Conservation (phyloP, 83 land plant genomes). For the Thuja plicata region DNA sequence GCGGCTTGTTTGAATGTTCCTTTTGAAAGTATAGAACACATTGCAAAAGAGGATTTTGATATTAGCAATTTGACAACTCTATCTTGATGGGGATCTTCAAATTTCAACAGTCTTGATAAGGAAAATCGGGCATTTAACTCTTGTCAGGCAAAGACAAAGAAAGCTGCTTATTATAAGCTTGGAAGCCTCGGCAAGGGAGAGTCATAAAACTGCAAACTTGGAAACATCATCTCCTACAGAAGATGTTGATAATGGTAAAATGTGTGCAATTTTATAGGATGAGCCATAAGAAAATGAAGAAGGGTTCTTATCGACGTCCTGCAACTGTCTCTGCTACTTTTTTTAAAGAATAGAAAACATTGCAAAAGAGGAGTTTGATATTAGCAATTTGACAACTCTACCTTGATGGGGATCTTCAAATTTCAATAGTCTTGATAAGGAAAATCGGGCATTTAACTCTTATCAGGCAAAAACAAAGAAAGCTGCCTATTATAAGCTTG, state of each 20-base stretch:
- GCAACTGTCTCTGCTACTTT: slow-evolving; percentile 67
- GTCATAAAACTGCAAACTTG: slow-evolving; percentile 6
- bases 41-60: slow-evolving; percentile 34
- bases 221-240: slow-evolving; percentile 18
- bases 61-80: slow-evolving; percentile 13
- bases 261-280: slow-evolving; percentile 23
- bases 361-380: slow-evolving; percentile 23
- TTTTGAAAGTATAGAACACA: slow-evolving; percentile 22
- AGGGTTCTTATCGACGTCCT: slow-evolving; percentile 69
- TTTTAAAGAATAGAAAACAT: slow-evolving; percentile 19
- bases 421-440: slow-evolving; percentile 25
- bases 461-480: slow-evolving; percentile 30
- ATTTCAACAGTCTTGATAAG: slow-evolving; percentile 26
- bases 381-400: slow-evolving; percentile 9
- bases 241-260: slow-evolving; percentile 28
- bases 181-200: slow-evolving; percentile 35
- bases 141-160: slow-evolving; percentile 31
- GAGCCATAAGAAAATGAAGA: slow-evolving; percentile 39
- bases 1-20: slow-evolving; percentile 43
- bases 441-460: slow-evolving; percentile 25
- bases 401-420: slow-evolving; percentile 33
- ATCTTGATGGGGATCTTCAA: slow-evolving; percentile 31
- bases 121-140: slow-evolving; percentile 24
- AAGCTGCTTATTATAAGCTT: slow-evolving; percentile 34
- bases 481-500: slow-evolving; percentile 39